These are phyloP conservation scores for Gentiana straminea DNA, from an alignment of 257 asterid species.

Conservation along the genomic window DNA sequence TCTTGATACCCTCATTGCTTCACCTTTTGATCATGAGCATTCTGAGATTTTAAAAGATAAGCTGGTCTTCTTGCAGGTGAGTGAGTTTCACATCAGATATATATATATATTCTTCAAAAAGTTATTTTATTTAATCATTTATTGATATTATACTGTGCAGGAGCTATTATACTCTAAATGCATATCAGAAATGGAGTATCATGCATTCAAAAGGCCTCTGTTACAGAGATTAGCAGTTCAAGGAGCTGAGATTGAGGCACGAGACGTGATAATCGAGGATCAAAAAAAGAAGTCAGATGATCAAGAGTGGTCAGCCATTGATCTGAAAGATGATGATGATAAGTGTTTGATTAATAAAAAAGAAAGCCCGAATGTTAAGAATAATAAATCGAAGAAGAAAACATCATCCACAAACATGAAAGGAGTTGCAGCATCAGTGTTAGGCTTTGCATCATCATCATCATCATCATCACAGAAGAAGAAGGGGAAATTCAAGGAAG, in stretches of 20 bases:
- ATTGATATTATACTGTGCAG: constrained; percentile 16
- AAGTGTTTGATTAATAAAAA: constrained; percentile 17
- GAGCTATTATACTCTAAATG: constrained; percentile 73
- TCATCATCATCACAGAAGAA: constrained; percentile 4
- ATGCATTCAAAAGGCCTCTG: constrained; percentile 75
- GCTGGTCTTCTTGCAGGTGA: constrained; percentile 86
- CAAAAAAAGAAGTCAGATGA: constrained; percentile 33
- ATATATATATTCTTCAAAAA: neutral
- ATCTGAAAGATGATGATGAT: constrained; percentile 58
- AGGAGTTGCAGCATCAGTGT: constrained; percentile 44
- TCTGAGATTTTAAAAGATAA: constrained; percentile 62
- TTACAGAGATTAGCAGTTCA: constrained; percentile 81
- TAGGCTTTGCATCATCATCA: constrained; percentile 37
- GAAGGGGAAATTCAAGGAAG: constrained; percentile 29
- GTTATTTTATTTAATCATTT: neutral
- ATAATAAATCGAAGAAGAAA: constrained; percentile 19
- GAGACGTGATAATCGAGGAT: constrained; percentile 43
- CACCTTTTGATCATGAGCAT: constrained; percentile 67
- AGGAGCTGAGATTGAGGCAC: constrained; percentile 86
- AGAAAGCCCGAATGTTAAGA: constrained; percentile 22
- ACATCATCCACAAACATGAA: constrained; percentile 36
- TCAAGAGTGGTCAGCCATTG: constrained; percentile 55
- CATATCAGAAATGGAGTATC: constrained; percentile 84
- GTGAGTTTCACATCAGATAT: neutral
- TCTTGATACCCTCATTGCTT: constrained; percentile 54